Conservation (phyloP, 768 basidiomycete genomes). For the Leccinum longicurvipes region DNA sequence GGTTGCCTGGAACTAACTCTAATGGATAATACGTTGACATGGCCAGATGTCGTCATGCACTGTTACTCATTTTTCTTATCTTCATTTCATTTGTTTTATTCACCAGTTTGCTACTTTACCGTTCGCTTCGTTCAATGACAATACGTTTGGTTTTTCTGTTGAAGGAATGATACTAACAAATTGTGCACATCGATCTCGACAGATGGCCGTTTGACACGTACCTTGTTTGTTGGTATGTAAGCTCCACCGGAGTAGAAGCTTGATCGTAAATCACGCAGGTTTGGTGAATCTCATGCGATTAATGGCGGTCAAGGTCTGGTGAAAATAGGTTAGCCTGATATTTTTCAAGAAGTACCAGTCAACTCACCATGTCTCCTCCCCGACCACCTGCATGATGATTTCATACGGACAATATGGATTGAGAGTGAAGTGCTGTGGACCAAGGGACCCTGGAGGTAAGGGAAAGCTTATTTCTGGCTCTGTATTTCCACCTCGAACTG, state of each 20-base stretch:
- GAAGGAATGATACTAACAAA: background rate
- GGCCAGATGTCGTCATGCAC: background rate
- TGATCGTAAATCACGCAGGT: slow-evolving; percentile 23
- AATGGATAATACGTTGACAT: background rate
- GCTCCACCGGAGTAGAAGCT: slow-evolving; percentile 26
- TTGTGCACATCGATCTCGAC: background rate
- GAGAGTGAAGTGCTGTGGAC: slow-evolving; percentile 22
- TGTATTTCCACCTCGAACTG: slow-evolving; percentile 13
- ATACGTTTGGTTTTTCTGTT: too few relatives aligned
- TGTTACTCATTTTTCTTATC: background rate
- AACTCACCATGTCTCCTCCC: slow-evolving; percentile 29
- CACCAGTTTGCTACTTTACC: background rate
- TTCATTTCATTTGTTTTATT: too few relatives aligned
- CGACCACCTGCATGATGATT: slow-evolving; percentile 33
- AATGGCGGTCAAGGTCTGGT: slow-evolving; percentile 25
- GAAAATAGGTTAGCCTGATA: slow-evolving; percentile 20
- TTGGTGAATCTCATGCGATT: slow-evolving; percentile 18
- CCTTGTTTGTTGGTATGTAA: slow-evolving; percentile 12
- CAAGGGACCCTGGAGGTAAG: slow-evolving; percentile 47
- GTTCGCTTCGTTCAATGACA: too few relatives aligned
- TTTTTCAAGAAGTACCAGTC: background rate
- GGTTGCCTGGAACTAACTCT: background rate
- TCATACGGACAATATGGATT: slow-evolving; percentile 19
- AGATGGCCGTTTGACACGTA: background rate
- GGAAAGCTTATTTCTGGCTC: slow-evolving; percentile 18